A percentile compares a stretch with the other conserved stretches of the same genome.
These are phyloP conservation scores for Leishmania aethiopica DNA, from an alignment of 208 protist genomes.

Conservation along the genomic window DNA sequence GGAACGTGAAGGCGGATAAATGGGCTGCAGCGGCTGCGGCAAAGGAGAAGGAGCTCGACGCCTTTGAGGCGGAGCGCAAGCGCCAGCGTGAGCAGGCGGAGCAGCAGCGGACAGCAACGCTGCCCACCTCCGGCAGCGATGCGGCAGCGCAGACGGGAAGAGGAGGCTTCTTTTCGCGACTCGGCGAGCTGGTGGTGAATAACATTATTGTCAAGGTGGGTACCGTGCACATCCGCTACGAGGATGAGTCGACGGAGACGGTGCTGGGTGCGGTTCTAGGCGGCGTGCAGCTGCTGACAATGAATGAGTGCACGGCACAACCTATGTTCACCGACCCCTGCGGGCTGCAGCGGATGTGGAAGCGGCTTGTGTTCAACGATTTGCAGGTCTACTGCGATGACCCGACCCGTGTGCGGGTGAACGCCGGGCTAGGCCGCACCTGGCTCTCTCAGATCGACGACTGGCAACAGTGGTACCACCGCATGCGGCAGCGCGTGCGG, in stretches of 20 bases:
- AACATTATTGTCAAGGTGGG: conserved; percentile 88
- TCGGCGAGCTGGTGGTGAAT: conserved; percentile 87
- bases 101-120: conserved; percentile 9
- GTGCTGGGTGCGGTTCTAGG: conserved; percentile 77
- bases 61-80: conserved; percentile 74
- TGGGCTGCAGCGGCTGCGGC: conserved; percentile 47
- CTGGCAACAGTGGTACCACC: conserved; percentile 68
- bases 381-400: conserved; percentile 90
- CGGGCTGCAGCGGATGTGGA: conserved; percentile 55
- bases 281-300: conserved; percentile 74
- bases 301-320: conserved; percentile 68
- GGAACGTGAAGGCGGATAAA: conserved; percentile 46
- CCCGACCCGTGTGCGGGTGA: conserved; percentile 31
- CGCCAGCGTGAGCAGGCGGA: conserved; percentile 42
- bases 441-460: conserved; percentile 59
- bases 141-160: conserved; percentile 4
- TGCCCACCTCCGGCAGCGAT: background rate
- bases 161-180: conserved; percentile 64
- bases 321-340: conserved; percentile 78
- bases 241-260: conserved; percentile 60
- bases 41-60: conserved; percentile 66
- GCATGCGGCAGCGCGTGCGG: conserved; percentile 74
- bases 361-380: conserved; percentile 74
- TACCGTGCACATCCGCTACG: conserved; percentile 87
- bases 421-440: conserved; percentile 28